Base-by-base conservation (phyloP, 805 yeast genomes). In the Wickerhamiella sorbophila region DNA sequence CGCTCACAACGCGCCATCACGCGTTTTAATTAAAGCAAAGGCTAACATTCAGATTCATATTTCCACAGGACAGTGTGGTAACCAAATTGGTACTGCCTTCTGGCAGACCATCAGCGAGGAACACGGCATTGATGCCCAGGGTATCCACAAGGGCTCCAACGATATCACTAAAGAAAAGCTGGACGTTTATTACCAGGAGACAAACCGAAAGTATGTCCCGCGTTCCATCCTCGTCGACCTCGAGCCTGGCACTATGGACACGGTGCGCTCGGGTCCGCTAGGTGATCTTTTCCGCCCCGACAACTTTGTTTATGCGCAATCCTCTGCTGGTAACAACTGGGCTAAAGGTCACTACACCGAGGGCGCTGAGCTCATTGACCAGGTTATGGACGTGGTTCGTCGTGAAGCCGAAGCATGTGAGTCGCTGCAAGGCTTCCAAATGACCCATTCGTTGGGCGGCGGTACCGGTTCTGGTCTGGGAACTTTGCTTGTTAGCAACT, bases 381-480 rank as follows among this genome's bases (percentile, higher is more conserved):
- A 85, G 19, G 94, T 86, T 17, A 64, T 86, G 71, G 95, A 86
- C 52, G 85, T 81, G 29, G 75, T 86, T 37, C 77, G 95, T 67
- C 79, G 95, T 63, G 95, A 86, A 64, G 94, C 93, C 27, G 95
- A 86, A 67, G 80, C 80, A 34, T 77, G 93, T 62, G 95, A 86
- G 61, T 79, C 93, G 48, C 71, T 86, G 54, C 95, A 86, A 68
- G 95, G 95, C 53, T 86, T 86, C 75, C 95, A 86, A 66, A 79
- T 86, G 59, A 69, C 85, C 26, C 86, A 78, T 58, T 78, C 85
- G 21, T 65, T 78, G 32, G 86, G 86, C 57, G 86, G 95, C 65
- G 95, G 95, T 69, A 86, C 95, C 43, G 95, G 95, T 58, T 83
- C 95, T 26, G 95, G 95, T 64, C 77, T 86, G 85, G 95, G 95